A percentile compares a stretch with the other conserved stretches of the same genome.
These are phyloP conservation scores for Coniochaeta sp. DNA, from an alignment of 2,329 filamentous ascomycete species.

Conservation along the genomic window DNA sequence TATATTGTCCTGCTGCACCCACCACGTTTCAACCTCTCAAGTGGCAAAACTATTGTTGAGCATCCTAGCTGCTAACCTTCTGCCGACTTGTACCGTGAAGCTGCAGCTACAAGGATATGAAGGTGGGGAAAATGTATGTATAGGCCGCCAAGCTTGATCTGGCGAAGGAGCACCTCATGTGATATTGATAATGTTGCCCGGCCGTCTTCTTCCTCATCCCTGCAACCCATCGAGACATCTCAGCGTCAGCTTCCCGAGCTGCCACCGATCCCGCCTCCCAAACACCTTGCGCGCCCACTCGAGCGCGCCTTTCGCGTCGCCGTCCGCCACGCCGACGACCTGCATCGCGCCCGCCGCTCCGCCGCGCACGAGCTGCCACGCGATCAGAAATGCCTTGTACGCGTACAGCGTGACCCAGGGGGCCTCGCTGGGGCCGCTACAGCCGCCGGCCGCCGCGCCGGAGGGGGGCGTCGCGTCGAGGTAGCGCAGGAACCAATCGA, in stretches of 20 bases:
- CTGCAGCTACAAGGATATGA: no score
- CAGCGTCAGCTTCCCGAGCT: constrained; percentile 22
- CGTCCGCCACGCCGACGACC: constrained; percentile 21
- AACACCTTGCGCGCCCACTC: constrained; percentile 25
- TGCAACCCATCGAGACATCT: constrained; percentile 20
- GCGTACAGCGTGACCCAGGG: constrained; percentile 31
- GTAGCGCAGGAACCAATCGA: constrained; percentile 30
- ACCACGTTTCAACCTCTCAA: no score
- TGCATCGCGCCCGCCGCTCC: constrained; percentile 24
- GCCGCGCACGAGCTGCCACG: constrained; percentile 26
- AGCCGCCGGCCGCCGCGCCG: constrained; percentile 3
- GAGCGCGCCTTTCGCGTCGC: constrained; percentile 18
- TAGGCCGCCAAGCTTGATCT: no score
- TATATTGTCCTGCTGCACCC: no score
- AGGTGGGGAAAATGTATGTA: no score
- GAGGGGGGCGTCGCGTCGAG: constrained; percentile 18
- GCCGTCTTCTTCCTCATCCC: not conserved
- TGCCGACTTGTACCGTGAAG: no score
- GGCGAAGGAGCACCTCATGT: no score
- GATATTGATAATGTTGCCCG: no score
- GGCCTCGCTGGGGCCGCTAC: constrained; percentile 16
- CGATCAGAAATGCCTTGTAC: constrained; percentile 32
- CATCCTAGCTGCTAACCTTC: no score
- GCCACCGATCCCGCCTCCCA: constrained; percentile 18
- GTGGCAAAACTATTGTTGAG: no score